A percentile compares a stretch with the other conserved stretches of the same genome.
phyloP scores from a whole-genome alignment of 805 yeast species.

The Yarrowia deformans region DNA sequence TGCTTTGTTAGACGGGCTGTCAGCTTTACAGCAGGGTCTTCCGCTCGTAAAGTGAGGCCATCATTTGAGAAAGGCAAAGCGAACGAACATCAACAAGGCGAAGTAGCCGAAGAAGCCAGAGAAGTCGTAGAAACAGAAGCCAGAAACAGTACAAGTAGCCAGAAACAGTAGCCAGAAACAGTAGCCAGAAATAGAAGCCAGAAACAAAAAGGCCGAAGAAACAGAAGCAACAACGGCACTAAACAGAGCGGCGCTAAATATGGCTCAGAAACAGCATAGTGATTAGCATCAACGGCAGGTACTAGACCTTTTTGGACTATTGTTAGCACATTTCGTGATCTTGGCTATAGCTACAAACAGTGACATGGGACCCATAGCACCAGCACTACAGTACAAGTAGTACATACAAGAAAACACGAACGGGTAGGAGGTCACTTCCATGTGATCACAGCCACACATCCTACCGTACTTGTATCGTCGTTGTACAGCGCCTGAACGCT shows the following conservation, averaged over 20 bases:
- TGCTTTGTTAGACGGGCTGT: neutral
- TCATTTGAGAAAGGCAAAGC: neutral
- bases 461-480: no score
- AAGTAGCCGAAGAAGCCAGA: neutral
- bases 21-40: no score
- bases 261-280: neutral
- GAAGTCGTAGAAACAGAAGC: no score
- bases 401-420: no score
- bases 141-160: no score
- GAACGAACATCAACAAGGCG: neutral
- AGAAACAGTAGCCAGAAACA: no score
- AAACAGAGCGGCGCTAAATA: neutral
- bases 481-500: no score
- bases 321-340: neutral
- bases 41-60: neutral
- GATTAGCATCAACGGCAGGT: slow-evolving; percentile 17
- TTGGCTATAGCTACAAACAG: neutral
- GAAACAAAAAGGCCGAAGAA: no score
- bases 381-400: no score
- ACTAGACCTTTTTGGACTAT: neutral
- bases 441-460: no score
- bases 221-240: neutral
- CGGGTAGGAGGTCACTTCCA: no score
- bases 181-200: no score
- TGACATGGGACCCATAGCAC: slow-evolving; percentile 4